Evolutionary conservation across 805 yeast species (phyloP).

Genomic region (Candida alai): DNA sequence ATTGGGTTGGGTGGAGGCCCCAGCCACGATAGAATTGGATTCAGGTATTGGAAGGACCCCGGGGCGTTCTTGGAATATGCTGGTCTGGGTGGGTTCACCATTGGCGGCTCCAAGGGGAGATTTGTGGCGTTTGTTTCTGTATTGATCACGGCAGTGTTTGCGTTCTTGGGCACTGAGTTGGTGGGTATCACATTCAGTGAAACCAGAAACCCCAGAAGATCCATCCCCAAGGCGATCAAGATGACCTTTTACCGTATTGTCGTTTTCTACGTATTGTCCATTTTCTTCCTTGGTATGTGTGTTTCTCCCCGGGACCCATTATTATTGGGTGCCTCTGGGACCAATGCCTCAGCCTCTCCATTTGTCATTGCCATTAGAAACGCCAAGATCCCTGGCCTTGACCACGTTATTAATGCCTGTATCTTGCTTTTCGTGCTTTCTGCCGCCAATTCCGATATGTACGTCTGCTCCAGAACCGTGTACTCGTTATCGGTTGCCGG

Average conservation of each 20-base stretch:
- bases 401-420: slow-evolving; percentile 74
- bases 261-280: slow-evolving; percentile 58
- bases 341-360: slow-evolving; percentile 73
- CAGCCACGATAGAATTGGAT: slow-evolving; percentile 66
- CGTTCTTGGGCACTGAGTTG: slow-evolving; percentile 66
- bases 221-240: slow-evolving; percentile 68
- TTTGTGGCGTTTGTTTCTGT: slow-evolving; percentile 62
- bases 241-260: slow-evolving; percentile 67
- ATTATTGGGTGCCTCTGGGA: slow-evolving; percentile 49
- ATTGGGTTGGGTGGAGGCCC: slow-evolving; percentile 81
- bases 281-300: slow-evolving; percentile 63
- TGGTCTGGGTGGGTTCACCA: slow-evolving; percentile 26
- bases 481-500: slow-evolving; percentile 72
- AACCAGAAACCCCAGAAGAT: slow-evolving; percentile 58
- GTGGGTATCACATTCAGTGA: slow-evolving; percentile 76
- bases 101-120: slow-evolving; percentile 46
- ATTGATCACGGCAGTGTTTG: slow-evolving; percentile 63
- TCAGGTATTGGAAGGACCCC: slow-evolving; percentile 66
- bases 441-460: slow-evolving; percentile 77
- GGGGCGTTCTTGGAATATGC: slow-evolving; percentile 54
- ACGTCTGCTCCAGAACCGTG: slow-evolving; percentile 71
- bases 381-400: slow-evolving; percentile 62
- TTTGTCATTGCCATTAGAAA: slow-evolving; percentile 76
- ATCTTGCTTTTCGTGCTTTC: slow-evolving; percentile 75
- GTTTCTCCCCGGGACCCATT: slow-evolving; percentile 56